These are phyloP conservation scores for Malassezia caprae DNA, from an alignment of 1,284 basidiomycete species.

Conservation along the genomic window DNA sequence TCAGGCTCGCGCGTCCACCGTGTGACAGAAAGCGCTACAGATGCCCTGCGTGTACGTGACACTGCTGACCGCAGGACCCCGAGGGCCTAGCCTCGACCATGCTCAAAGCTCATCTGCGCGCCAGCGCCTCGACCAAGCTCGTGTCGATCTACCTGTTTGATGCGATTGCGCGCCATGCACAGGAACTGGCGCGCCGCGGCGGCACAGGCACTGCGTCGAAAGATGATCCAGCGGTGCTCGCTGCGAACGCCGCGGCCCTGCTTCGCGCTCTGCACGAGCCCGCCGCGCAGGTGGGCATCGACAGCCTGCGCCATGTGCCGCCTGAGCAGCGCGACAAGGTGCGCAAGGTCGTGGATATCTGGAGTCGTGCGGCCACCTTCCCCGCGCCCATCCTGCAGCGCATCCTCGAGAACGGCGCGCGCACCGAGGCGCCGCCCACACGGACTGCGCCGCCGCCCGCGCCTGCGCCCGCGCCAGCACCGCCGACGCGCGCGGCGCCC, in stretches of 20 bases:
- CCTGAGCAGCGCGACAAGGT: conserved; percentile 30
- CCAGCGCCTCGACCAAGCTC: conserved; percentile 19
- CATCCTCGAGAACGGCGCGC: conserved; percentile 8
- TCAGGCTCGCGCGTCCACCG: conserved; percentile 23
- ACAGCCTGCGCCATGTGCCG: conserved; percentile 16
- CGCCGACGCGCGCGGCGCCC: not conserved
- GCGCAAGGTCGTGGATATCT: conserved; percentile 32
- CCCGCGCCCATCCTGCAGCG: conserved; percentile 17
- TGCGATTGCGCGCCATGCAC: conserved; percentile 25
- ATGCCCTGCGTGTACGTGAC: conserved; percentile 18
- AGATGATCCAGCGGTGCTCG: conserved; percentile 7
- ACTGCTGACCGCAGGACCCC: conserved; percentile 6
- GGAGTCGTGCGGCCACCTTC: conserved; percentile 26
- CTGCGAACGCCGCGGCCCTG: conserved; percentile 19
- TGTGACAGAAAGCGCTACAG: conserved; percentile 16
- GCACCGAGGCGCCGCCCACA: not conserved
- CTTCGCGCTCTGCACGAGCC: conserved; percentile 15
- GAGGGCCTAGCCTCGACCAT: conserved; percentile 11
- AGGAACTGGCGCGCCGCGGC: conserved; percentile 21
- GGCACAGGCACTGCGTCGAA: conserved; percentile 16
- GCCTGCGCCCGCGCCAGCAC: not conserved
- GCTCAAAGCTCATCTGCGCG: conserved; percentile 18
- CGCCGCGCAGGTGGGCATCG: conserved; percentile 18
- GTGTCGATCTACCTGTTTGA: conserved; percentile 32
- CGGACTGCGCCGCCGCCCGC: not conserved